phyloP scores from a whole-genome alignment of 2,329 filamentous ascomycete genomes.

The Claviceps paspali region DNA sequence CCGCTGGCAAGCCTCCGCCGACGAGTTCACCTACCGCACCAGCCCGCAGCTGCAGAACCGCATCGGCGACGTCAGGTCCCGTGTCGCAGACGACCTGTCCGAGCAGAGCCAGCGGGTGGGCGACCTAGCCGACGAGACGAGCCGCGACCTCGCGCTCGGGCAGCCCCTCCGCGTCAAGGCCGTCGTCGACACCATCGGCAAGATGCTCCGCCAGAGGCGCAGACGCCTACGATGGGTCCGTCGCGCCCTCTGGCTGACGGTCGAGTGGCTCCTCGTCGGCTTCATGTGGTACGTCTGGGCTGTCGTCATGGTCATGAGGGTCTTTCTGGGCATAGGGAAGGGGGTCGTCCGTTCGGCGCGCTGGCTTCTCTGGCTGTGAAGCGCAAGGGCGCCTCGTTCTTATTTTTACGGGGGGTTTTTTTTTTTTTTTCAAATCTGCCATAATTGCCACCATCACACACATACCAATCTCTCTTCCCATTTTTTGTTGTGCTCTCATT shows the following conservation, averaged over 20 bases:
- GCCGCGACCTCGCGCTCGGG: constrained; percentile 57
- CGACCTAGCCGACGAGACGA: constrained; percentile 68
- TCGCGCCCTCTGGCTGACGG: constrained; percentile 59
- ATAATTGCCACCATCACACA: not conserved
- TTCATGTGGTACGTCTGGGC: constrained; percentile 95
- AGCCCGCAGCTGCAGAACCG: constrained; percentile 35
- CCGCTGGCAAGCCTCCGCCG: constrained; percentile 43
- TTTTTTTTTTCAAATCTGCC: not conserved
- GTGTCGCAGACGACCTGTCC: constrained; percentile 37
- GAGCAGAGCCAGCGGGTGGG: constrained; percentile 50
- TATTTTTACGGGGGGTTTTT: not conserved
- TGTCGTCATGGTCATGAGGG: constrained; percentile 60
- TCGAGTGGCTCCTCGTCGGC: constrained; percentile 79
- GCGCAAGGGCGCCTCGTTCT: too few relatives aligned
- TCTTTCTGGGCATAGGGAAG: constrained; percentile 46
- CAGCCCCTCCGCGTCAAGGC: constrained; percentile 70
- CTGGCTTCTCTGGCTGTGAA: constrained; percentile 71
- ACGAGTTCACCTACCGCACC: constrained; percentile 41
- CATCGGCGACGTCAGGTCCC: constrained; percentile 31
- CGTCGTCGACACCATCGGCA: constrained; percentile 63
- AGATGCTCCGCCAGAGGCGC: constrained; percentile 55
- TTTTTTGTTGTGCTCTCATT: too few relatives aligned
- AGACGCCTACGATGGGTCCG: constrained; percentile 58
- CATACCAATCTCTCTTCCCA: too few relatives aligned
- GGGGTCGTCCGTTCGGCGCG: constrained; percentile 44